phyloP scores from a whole-genome alignment of 306 rosid species.

The Carpinus viminea region DNA sequence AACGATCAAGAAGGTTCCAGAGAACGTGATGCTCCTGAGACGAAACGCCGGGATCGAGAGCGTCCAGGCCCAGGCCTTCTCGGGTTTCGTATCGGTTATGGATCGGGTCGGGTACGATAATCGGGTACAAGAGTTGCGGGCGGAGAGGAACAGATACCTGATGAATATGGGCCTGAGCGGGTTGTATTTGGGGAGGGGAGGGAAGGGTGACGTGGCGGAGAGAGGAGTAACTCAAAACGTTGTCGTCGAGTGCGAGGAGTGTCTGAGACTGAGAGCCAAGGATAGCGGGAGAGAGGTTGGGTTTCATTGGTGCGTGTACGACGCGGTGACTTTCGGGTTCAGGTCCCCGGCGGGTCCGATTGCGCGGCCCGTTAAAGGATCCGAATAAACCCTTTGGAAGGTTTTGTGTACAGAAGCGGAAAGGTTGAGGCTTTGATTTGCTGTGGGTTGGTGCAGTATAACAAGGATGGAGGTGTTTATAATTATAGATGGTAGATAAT shows the following conservation, averaged over 20 bases:
- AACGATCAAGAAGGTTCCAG: slow-evolving; percentile 30
- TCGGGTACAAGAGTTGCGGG: slow-evolving; percentile 37
- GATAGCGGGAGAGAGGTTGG: slow-evolving; percentile 36
- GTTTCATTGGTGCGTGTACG: slow-evolving; percentile 69
- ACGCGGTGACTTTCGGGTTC: slow-evolving; percentile 54
- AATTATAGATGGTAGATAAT: not conserved
- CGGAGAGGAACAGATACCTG: slow-evolving; percentile 41
- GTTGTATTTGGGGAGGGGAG: not conserved
- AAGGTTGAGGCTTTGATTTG: not conserved
- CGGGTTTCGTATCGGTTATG: slow-evolving; percentile 24
- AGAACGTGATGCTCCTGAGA: slow-evolving; percentile 49
- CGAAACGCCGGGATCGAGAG: slow-evolving; percentile 30
- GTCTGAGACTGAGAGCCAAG: slow-evolving; percentile 35
- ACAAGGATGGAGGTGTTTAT: slow-evolving; percentile 27
- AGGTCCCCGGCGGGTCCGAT: slow-evolving; percentile 74
- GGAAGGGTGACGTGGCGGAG: not conserved
- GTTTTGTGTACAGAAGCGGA: not conserved
- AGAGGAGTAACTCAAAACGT: not conserved
- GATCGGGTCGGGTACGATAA: slow-evolving; percentile 40
- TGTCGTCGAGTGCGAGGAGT: slow-evolving; percentile 41
- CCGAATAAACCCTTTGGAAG: slow-evolving; percentile 27
- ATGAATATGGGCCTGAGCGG: slow-evolving; percentile 31
- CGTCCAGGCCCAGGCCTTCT: not conserved
- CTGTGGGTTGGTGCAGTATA: slow-evolving; percentile 40
- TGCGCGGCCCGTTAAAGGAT: slow-evolving; percentile 53